Percentiles rank a stretch among this genome's conserved stretches.
phyloP scores from a whole-genome alignment of 768 basidiomycete species.

The Suillus subluteus region DNA sequence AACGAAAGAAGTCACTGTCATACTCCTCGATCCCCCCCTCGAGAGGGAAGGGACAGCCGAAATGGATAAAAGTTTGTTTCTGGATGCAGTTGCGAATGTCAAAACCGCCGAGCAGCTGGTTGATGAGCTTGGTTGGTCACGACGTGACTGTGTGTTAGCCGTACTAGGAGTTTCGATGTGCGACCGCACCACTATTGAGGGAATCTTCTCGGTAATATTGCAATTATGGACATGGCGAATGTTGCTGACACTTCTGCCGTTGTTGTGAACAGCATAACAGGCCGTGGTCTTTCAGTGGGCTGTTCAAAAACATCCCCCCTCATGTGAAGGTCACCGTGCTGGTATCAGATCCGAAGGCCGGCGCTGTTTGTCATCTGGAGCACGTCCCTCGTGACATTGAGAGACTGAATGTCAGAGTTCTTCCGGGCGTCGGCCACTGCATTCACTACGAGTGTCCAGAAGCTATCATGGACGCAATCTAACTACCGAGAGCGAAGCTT shows the following conservation, averaged over 20 bases:
- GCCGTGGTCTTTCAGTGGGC: conserved; percentile 23
- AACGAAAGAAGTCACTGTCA: conserved; percentile 9
- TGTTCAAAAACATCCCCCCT: conserved; percentile 5
- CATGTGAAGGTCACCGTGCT: conserved; percentile 23
- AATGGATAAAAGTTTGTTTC: not conserved
- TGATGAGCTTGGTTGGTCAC: conserved; percentile 22
- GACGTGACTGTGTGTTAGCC: conserved; percentile 12
- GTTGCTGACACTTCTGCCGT: not conserved
- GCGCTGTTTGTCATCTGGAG: conserved; percentile 4
- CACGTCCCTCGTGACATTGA: conserved; percentile 15
- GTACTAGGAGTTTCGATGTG: conserved; percentile 12
- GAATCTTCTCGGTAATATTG: not conserved
- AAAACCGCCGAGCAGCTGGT: not conserved
- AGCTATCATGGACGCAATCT: conserved; percentile 17
- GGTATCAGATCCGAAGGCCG: conserved; percentile 22
- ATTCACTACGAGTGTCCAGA: conserved; percentile 31
- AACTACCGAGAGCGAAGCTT: not conserved
- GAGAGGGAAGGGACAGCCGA: not conserved
- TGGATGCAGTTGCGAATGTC: not conserved
- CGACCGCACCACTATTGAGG: conserved; percentile 1
- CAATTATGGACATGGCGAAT: not conserved
- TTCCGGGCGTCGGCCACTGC: conserved; percentile 27
- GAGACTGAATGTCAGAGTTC: not conserved
- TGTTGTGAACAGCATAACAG: conserved; percentile 13
- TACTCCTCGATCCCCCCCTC: conserved; percentile 20